Evolutionary conservation across 345 rosid species (phyloP).

Genomic region (Toxicodendron radicans): DNA sequence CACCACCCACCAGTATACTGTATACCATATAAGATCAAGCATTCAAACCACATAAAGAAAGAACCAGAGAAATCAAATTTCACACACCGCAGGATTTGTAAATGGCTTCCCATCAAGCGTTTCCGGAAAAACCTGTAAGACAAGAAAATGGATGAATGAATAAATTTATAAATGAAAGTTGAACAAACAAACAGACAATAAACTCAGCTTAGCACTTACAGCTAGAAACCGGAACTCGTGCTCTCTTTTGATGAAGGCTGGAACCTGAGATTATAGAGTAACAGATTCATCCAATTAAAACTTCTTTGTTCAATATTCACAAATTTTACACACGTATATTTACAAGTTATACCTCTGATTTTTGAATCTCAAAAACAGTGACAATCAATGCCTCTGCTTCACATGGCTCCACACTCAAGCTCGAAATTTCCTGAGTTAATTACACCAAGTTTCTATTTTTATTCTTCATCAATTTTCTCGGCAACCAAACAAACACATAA

Average conservation of each 20-base stretch:
- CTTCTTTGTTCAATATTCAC: not conserved
- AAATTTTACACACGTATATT: not conserved
- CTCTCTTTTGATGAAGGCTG: slow-evolving; percentile 83
- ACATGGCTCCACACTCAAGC: slow-evolving; percentile 83
- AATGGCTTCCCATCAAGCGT: slow-evolving; percentile 69
- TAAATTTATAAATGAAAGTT: not conserved
- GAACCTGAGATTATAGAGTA: slow-evolving; percentile 48
- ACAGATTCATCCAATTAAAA: not conserved
- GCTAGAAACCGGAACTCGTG: slow-evolving; percentile 82
- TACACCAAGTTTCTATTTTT: slow-evolving; percentile 4
- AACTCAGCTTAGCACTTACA: slow-evolving; percentile 60
- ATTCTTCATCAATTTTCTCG: not conserved
- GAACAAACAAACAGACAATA: not conserved
- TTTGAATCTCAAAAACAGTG: slow-evolving; percentile 77
- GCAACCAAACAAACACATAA: not conserved
- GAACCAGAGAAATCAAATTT: not conserved
- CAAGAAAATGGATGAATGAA: slow-evolving; percentile 5
- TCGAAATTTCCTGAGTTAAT: slow-evolving; percentile 74
- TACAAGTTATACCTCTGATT: slow-evolving; percentile 54
- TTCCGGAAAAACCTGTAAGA: slow-evolving; percentile 61
- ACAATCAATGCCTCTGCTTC: slow-evolving; percentile 71
- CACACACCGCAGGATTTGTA: slow-evolving; percentile 58
- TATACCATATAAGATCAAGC: not conserved
- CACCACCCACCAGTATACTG: too few relatives aligned
- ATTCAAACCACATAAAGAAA: too few relatives aligned